phyloP scores from a whole-genome alignment of 2,329 filamentous ascomycete species.

The Diaporthe helianthi region DNA sequence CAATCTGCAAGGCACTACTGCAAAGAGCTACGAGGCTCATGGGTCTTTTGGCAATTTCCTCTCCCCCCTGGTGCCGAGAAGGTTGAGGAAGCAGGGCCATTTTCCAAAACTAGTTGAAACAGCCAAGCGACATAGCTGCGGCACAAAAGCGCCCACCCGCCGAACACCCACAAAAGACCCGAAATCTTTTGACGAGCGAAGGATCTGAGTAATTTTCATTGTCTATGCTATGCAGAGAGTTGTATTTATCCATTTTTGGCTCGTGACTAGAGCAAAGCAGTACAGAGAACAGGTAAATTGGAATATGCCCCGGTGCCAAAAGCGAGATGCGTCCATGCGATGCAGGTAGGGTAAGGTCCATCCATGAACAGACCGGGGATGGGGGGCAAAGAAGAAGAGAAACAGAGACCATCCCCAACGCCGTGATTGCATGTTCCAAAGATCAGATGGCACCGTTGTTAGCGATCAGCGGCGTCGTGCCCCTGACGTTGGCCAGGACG shows the following conservation, averaged over 20 bases:
- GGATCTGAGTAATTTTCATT: background rate
- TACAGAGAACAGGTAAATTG: background rate
- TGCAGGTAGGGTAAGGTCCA: background rate
- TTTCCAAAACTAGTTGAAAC: slow-evolving; percentile 15
- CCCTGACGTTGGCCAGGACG: slow-evolving; percentile 50
- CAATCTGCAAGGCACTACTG: too few relatives aligned
- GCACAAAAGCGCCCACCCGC: background rate
- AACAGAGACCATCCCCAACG: background rate
- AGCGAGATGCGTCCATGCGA: slow-evolving; percentile 5
- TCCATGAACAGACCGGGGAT: background rate
- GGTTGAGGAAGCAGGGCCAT: background rate
- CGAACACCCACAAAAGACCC: background rate
- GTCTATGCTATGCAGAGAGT: slow-evolving; percentile 9
- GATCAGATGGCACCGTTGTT: slow-evolving; percentile 55
- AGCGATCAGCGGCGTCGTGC: slow-evolving; percentile 61
- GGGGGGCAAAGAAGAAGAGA: background rate
- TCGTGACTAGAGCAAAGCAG: background rate
- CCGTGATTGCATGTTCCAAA: background rate
- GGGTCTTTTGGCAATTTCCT: too few relatives aligned
- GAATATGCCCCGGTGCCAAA: background rate
- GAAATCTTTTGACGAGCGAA: background rate
- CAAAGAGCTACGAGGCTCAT: too few relatives aligned
- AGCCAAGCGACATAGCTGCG: slow-evolving; percentile 2
- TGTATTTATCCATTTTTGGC: background rate
- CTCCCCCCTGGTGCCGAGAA: background rate